Conservation (phyloP, 345 rosid genomes). For the Aquilaria malaccensis region DNA sequence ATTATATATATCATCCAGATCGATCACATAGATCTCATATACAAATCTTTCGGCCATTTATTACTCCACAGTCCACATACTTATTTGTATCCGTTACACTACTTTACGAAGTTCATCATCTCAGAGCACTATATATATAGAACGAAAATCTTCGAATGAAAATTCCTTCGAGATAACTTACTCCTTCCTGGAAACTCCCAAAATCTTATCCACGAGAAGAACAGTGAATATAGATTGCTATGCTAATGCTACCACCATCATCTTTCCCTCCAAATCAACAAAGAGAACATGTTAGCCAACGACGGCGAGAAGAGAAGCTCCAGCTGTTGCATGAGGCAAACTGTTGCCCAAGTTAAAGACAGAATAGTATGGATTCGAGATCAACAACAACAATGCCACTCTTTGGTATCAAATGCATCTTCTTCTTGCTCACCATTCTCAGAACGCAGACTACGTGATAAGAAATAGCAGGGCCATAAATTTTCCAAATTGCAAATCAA, state of each 20-base stretch:
- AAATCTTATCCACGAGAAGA: constrained; percentile 69
- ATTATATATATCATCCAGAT: too few species aligned
- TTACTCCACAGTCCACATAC: too few species aligned
- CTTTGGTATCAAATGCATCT: constrained; percentile 11
- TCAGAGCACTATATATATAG: too few species aligned
- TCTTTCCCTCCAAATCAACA: constrained; percentile 68
- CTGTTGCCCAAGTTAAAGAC: constrained; percentile 73
- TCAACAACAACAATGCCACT: constrained; percentile 27
- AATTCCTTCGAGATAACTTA: constrained; percentile 44
- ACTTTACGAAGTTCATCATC: too few species aligned
- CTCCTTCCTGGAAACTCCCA: constrained; percentile 81
- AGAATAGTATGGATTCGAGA: constrained; percentile 44
- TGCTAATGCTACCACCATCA: constrained; percentile 40
- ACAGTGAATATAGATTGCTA: constrained; percentile 48
- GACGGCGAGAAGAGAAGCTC: constrained; percentile 61
- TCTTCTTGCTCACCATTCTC: constrained; percentile 53
- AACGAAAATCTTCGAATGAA: too few species aligned
- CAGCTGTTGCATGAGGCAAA: constrained; percentile 59
- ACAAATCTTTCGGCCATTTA: too few species aligned
- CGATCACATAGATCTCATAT: too few species aligned
- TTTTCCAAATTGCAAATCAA: too few species aligned
- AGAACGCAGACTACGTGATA: constrained; percentile 31
- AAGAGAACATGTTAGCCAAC: constrained; percentile 45
- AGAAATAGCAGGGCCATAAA: constrained; percentile 3
- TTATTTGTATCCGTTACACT: too few species aligned